Conservation (phyloP, 108 stramenopile genomes). For the Cyclotella atomus region DNA sequence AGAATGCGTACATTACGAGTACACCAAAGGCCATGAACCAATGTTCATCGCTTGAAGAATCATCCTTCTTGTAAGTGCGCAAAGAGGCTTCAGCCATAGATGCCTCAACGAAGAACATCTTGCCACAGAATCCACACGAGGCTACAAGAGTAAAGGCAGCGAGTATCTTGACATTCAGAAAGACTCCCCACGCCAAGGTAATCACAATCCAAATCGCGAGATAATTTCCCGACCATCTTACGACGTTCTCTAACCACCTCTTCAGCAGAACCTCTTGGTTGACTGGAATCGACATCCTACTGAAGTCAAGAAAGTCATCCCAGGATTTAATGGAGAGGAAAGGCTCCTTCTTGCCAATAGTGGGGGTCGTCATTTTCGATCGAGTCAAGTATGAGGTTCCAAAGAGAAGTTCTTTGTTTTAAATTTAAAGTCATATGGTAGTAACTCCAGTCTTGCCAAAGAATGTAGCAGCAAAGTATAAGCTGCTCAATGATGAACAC, state of each 20-base stretch:
- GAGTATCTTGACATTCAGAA: slow-evolving; percentile 23
- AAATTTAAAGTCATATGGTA: no score
- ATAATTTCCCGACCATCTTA: slow-evolving; percentile 21
- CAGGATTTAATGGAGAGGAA: slow-evolving; percentile 17
- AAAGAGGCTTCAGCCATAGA: not conserved
- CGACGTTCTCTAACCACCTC: slow-evolving; percentile 9
- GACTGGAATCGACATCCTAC: slow-evolving; percentile 19
- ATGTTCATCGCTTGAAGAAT: not conserved
- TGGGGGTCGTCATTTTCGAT: no score
- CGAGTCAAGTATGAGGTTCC: no score
- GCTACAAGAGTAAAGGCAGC: slow-evolving; percentile 10
- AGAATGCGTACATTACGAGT: slow-evolving; percentile 19
- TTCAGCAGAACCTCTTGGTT: slow-evolving; percentile 9
- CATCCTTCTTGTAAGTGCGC: not conserved
- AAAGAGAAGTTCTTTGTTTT: no score
- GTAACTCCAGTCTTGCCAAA: no score
- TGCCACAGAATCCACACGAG: not conserved
- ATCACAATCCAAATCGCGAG: slow-evolving; percentile 21
- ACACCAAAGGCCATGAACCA: not conserved
- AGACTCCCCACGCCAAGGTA: slow-evolving; percentile 6
- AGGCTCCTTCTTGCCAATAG: no score
- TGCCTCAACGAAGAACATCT: not conserved
- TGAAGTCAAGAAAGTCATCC: slow-evolving; percentile 43
- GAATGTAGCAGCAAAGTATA: no score
- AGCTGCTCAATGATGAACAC: no score